Conservation (phyloP, 768 basidiomycete genomes). For the Lenzites betulinus region DNA sequence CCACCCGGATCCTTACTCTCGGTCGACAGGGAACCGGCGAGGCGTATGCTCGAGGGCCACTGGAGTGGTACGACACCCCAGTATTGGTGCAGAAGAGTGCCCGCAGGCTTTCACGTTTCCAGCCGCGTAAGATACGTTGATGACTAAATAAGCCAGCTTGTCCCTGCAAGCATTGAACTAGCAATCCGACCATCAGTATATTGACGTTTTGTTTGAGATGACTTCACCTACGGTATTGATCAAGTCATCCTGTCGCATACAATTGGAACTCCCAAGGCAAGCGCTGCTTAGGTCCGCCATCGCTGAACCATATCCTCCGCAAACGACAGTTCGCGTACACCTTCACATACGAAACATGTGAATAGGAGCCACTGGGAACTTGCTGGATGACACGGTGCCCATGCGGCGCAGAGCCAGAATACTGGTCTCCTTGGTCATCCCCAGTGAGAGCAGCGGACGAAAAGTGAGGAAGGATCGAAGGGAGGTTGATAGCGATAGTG, state of each 20-base stretch:
- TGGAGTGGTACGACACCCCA: too few species aligned
- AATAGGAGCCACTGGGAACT: slow-evolving; percentile 57
- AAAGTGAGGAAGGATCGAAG: slow-evolving; percentile 62
- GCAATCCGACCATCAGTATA: too few species aligned
- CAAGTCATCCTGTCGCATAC: slow-evolving; percentile 38
- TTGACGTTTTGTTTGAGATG: too few species aligned
- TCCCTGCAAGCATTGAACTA: too few species aligned
- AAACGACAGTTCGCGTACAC: slow-evolving; percentile 79
- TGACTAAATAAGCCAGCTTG: too few species aligned
- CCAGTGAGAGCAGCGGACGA: slow-evolving; percentile 45
- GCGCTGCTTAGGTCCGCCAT: slow-evolving; percentile 51
- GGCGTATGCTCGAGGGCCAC: too few species aligned
- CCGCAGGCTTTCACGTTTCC: too few species aligned
- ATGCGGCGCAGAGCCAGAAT: neutral
- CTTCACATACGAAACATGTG: slow-evolving; percentile 71
- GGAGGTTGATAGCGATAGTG: slow-evolving; percentile 62
- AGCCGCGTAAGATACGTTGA: too few species aligned
- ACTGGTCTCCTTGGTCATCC: slow-evolving; percentile 25
- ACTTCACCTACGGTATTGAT: too few species aligned
- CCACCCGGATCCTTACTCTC: too few species aligned
- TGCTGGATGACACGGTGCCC: slow-evolving; percentile 24
- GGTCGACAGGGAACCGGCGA: too few species aligned
- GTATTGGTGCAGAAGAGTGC: too few species aligned
- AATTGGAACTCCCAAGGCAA: slow-evolving; percentile 79
- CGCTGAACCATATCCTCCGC: slow-evolving; percentile 75